phyloP scores from a whole-genome alignment of 305 asterid species.

The Fraxinus baroniana region DNA sequence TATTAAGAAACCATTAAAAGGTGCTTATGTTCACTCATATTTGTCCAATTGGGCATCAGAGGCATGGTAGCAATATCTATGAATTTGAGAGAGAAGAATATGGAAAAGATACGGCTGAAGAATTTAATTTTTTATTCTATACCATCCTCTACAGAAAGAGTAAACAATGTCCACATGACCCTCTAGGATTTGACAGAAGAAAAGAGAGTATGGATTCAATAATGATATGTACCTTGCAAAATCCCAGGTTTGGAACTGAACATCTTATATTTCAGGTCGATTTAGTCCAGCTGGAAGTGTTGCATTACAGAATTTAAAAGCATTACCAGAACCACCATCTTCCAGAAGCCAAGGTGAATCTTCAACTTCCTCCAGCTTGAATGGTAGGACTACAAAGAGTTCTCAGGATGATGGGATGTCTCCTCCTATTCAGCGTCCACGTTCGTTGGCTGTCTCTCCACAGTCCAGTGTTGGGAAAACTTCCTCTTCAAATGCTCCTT shows the following conservation, averaged over 20 bases:
- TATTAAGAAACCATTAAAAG: not conserved
- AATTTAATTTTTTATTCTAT: not conserved
- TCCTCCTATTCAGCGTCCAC: slow-evolving; percentile 56
- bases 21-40: not conserved
- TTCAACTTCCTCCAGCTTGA: slow-evolving; percentile 87
- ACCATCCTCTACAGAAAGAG: not conserved
- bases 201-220: not conserved
- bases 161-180: not conserved
- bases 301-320: slow-evolving; percentile 60
- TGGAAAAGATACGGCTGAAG: not conserved
- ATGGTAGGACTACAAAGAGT: slow-evolving; percentile 58
- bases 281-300: slow-evolving; percentile 68
- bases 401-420: slow-evolving; percentile 77
- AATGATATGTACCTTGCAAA: not conserved
- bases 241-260: not conserved
- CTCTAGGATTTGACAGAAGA: not conserved
- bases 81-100: not conserved
- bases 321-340: slow-evolving; percentile 79
- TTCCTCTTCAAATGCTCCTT: slow-evolving; percentile 68
- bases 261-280: slow-evolving; percentile 40
- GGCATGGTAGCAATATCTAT: not conserved
- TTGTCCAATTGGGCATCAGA: not conserved
- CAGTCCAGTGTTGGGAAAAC: slow-evolving; percentile 60
- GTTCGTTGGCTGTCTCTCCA: slow-evolving; percentile 65
- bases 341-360: slow-evolving; percentile 83